Conservation (phyloP, 78 protist species). For the Dictyostelium discoideum region DNA sequence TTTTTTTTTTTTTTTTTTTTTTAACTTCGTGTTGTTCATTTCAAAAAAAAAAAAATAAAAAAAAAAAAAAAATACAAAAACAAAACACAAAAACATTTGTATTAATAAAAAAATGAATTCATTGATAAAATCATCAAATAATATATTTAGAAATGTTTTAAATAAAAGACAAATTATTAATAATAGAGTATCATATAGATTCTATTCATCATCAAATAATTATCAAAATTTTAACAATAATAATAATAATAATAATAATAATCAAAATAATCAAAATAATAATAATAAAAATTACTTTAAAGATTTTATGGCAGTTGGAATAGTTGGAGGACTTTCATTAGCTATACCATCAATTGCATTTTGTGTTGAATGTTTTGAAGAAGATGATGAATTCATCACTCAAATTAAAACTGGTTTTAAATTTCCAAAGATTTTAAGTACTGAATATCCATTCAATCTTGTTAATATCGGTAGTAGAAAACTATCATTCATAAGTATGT, state of each 20-base stretch:
- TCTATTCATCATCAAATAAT: neutral
- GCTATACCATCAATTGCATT: neutral
- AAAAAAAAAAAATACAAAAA: neutral
- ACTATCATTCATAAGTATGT: slow-evolving; percentile 27
- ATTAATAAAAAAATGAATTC: neutral
- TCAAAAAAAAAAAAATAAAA: neutral
- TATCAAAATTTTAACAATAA: neutral
- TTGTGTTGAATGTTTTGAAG: slow-evolving; percentile 60
- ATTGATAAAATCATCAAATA: neutral
- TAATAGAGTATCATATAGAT: neutral
- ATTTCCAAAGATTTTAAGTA: slow-evolving; percentile 49
- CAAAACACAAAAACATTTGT: neutral
- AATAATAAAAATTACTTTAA: neutral
- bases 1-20: too few relatives aligned
- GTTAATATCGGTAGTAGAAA: slow-evolving; percentile 40
- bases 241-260: neutral
- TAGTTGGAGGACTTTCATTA: neutral
- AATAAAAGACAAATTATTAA: neutral
- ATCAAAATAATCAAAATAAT: too few relatives aligned
- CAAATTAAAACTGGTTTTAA: slow-evolving; percentile 63
- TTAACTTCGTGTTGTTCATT: neutral
- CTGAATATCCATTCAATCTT: neutral
- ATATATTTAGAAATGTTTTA: neutral
- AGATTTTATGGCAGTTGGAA: neutral
- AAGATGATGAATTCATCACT: slow-evolving; percentile 2